These are phyloP conservation scores for Ambrosia trifida DNA, from an alignment of 129 eudicot species.

Conservation along the genomic window DNA sequence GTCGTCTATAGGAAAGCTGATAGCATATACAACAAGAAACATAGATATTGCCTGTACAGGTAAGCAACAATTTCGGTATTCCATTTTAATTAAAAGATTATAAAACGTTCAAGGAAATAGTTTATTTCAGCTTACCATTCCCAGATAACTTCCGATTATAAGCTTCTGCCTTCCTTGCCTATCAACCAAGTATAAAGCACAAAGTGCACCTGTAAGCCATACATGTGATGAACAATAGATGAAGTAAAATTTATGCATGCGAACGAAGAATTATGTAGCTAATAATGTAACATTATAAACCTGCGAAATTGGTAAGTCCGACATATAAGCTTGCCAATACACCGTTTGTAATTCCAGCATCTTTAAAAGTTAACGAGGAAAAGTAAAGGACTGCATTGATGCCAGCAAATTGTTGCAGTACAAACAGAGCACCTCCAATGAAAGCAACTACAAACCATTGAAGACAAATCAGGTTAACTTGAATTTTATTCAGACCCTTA, in stretches of 20 bases:
- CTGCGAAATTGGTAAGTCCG: conserved; percentile 92
- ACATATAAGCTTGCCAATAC: conserved; percentile 82
- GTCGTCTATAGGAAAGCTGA: conserved; percentile 66
- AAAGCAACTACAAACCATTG: conserved; percentile 62
- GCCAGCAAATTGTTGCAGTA: conserved; percentile 88
- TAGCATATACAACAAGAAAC: conserved; percentile 64
- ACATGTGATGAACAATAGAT: conserved; percentile 11
- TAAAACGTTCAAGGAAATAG: background rate
- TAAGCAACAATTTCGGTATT: conserved; percentile 12
- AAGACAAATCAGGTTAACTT: conserved; percentile 4
- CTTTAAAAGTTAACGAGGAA: conserved; percentile 80
- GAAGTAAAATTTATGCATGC: background rate
- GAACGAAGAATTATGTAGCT: background rate
- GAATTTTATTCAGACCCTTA: conserved; percentile 16
- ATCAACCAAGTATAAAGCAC: conserved; percentile 78
- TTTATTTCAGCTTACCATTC: conserved; percentile 58
- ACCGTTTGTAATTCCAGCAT: conserved; percentile 76
- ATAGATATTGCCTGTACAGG: conserved; percentile 64
- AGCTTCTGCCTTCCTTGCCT: conserved; percentile 74
- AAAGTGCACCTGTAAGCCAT: conserved; percentile 64
- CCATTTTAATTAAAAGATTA: background rate
- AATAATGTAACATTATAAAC: conserved; percentile 33
- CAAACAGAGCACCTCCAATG: conserved; percentile 75
- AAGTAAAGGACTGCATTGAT: conserved; percentile 89
- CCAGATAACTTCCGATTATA: conserved; percentile 77